A percentile compares a stretch with the other conserved stretches of the same genome.
phyloP scores from a whole-genome alignment of 202 grass and related monocot species.

The Miscanthus sacchariflorus region DNA sequence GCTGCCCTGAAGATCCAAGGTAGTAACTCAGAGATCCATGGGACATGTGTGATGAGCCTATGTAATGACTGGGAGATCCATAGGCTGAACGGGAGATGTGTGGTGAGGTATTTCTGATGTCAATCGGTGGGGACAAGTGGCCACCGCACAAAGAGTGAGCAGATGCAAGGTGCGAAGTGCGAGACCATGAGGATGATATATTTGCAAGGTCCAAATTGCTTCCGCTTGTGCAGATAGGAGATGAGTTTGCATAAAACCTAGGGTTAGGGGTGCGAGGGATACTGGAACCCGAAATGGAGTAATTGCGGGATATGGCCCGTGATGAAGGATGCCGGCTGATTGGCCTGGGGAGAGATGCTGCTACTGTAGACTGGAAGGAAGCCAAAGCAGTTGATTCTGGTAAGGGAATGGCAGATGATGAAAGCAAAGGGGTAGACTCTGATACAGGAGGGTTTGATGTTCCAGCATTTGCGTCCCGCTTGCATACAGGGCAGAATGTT shows the following conservation, averaged over 20 bases:
- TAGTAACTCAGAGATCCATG: conserved; percentile 34
- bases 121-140: conserved; percentile 66
- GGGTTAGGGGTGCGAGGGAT: conserved; percentile 34
- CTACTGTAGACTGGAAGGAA: conserved; percentile 52
- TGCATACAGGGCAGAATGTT: conserved; percentile 99
- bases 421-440: conserved; percentile 75
- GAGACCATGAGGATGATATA: conserved; percentile 65
- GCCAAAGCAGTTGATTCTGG: conserved; percentile 56
- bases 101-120: conserved; percentile 53
- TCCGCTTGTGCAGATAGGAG: conserved; percentile 62
- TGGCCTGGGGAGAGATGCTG: conserved; percentile 64
- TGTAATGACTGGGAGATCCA: conserved; percentile 49
- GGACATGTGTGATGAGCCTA: conserved; percentile 42
- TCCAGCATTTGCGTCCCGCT: conserved; percentile 72
- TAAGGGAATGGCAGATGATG: conserved; percentile 48
- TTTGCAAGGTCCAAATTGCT: conserved; percentile 75
- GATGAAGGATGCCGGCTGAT: conserved; percentile 58
- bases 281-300: conserved; percentile 47
- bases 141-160: conserved; percentile 27
- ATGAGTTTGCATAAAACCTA: conserved; percentile 56
- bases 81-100: conserved; percentile 52
- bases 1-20: conserved; percentile 42
- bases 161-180: conserved; percentile 49
- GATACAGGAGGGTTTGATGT: conserved; percentile 61
- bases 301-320: conserved; percentile 55